Percentiles rank a stretch among this genome's conserved stretches.
Evolutionary conservation across 139 green algal genomes (phyloP).

Genomic region (Medakamo hakoo): DNA sequence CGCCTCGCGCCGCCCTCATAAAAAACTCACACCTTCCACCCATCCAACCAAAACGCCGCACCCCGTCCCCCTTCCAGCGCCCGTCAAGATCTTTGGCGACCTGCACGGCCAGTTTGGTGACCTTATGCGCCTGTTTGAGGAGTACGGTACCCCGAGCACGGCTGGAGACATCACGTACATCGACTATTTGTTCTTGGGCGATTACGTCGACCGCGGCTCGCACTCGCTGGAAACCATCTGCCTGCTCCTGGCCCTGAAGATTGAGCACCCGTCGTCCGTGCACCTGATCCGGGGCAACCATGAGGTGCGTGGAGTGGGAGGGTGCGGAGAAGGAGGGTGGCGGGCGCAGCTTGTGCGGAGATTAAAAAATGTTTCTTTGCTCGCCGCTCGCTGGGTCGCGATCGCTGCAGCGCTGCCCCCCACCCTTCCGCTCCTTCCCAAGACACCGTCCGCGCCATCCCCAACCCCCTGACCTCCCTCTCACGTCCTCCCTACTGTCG

Average conservation of each 20-base stretch:
- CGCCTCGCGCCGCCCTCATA: too few species aligned
- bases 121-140: slow-evolving; percentile 98
- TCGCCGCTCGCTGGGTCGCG: too few species aligned
- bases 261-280: slow-evolving; percentile 80
- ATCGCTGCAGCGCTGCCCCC: too few species aligned
- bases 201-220: slow-evolving; percentile 76
- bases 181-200: slow-evolving; percentile 74
- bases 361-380: too few species aligned
- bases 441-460: neutral
- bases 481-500: neutral
- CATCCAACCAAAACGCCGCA: neutral
- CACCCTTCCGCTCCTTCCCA: neutral
- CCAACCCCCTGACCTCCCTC: neutral
- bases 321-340: neutral
- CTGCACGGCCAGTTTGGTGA: slow-evolving; percentile 97
- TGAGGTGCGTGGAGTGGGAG: slow-evolving; percentile 33
- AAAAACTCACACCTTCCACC: neutral
- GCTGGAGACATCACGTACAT: slow-evolving; percentile 99
- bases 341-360: too few species aligned
- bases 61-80: slow-evolving; percentile 32
- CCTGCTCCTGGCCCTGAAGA: slow-evolving; percentile 88
- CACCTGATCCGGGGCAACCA: slow-evolving; percentile 99
- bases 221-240: slow-evolving; percentile 72
- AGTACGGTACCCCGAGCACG: slow-evolving; percentile 91
- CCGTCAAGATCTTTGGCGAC: slow-evolving; percentile 99